Base-by-base conservation (phyloP, 129 eudicot genomes). In the Chrysanthemum lavandulifolium region DNA sequence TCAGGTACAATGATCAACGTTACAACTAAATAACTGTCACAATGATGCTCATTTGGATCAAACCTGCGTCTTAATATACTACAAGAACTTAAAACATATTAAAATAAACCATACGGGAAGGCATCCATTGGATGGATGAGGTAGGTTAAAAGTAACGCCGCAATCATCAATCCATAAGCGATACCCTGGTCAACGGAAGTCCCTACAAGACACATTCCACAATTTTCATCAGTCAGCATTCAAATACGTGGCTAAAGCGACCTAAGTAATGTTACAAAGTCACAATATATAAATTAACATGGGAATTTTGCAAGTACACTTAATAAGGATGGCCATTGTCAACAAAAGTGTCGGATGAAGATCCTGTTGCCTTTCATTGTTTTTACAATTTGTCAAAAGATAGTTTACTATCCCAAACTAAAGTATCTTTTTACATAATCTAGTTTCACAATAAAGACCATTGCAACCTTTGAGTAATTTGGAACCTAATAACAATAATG, bases 91-190 rank as follows among this genome's bases (percentile, higher is more conserved):
- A 52, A 65, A 16, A 2, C 16, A 9, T 57, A n/a, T 57, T 53
- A 84, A 57, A 82, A 82, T 64, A 83, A 74, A 67, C 70, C 68
- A 69, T 49, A 78, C 7, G 76, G 76, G 31, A 77, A 79, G 49
- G 87, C 86, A 65, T 84, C 89, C 86, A 84, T 9, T 2, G 89
- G 85, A 72, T 88, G 95, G 69, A 88, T 88, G 25, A 88, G 84
- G 76, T 88, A 88, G 19, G 95, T 83, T 2, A 88, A 78, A 33
- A 85, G 88, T 50, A 88, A 68, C 13, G 95, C 95, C 47, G 67
- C 80, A 36, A 88, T 51, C 90, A 88, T 85, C 84, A 88, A 68
- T 29, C 77, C 76, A 12, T 85, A 88, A 14, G 88, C 95, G 3
- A 88, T 76, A 13, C 95, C 95, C 53, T 80, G 95, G 52, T 88